Percentiles rank a stretch among this genome's conserved stretches.
These are phyloP conservation scores for Annona cherimola DNA, from an alignment of 164 flowering plant genomes.

Conservation along the genomic window DNA sequence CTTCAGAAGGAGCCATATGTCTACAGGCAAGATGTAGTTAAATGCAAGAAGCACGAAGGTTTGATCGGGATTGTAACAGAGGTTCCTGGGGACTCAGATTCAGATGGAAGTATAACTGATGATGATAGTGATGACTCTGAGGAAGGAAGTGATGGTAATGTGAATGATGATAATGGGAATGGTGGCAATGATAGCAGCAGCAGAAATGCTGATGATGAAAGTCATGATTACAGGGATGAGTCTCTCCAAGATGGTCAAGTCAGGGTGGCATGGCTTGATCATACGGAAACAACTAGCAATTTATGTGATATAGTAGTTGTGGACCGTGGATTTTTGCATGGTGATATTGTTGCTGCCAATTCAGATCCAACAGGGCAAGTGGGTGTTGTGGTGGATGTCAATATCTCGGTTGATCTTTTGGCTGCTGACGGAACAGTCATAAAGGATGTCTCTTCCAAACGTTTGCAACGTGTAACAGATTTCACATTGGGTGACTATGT, in stretches of 20 bases:
- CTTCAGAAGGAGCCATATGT: conserved; percentile 25
- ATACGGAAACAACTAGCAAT: conserved; percentile 49
- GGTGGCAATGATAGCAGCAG: conserved; percentile 4
- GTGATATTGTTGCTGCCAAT: conserved; percentile 85
- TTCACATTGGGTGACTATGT: conserved; percentile 86
- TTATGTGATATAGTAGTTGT: conserved; percentile 50
- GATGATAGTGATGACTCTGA: conserved; percentile 10
- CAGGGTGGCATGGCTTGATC: conserved; percentile 83
- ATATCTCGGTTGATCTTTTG: conserved; percentile 63
- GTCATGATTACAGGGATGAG: conserved; percentile 21
- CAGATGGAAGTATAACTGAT: conserved; percentile 30
- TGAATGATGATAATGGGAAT: conserved; percentile 5
- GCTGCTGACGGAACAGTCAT: conserved; percentile 49
- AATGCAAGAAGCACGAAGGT: conserved; percentile 22
- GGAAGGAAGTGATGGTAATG: conserved; percentile 24
- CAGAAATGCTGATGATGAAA: conserved; percentile 17
- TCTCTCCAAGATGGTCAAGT: conserved; percentile 67
- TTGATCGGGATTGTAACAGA: conserved; percentile 40
- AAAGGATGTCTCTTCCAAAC: conserved; percentile 54
- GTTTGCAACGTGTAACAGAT: conserved; percentile 72
- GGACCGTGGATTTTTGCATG: conserved; percentile 88
- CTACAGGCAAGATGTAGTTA: conserved; percentile 84
- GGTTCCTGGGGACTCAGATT: conserved; percentile 51
- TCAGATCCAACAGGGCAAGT: conserved; percentile 82
- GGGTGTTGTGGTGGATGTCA: conserved; percentile 83